Evolutionary conservation across 768 basidiomycete genomes (phyloP).

Genomic region (Nidularia pulvinata): DNA sequence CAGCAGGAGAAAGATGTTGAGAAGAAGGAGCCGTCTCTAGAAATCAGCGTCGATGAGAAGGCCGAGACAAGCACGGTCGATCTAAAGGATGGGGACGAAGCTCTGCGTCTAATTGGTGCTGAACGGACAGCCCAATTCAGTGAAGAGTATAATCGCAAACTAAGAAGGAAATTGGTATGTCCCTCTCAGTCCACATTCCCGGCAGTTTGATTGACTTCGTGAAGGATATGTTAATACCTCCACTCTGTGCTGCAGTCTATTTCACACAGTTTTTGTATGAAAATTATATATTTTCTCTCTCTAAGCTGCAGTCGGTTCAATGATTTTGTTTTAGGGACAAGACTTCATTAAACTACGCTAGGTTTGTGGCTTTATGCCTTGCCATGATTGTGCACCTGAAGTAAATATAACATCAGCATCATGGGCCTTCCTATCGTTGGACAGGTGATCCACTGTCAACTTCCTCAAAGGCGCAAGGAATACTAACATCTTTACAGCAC

Average conservation of each 20-base stretch:
- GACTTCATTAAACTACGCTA: conserved; percentile 71
- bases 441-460: conserved; percentile 31
- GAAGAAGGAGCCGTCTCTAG: conserved; percentile 9
- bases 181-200: not conserved
- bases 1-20: conserved; percentile 13
- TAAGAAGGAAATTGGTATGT: conserved; percentile 59
- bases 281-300: not conserved
- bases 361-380: conserved; percentile 24
- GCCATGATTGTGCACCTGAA: not conserved
- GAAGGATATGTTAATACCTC: conserved; percentile 52
- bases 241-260: conserved; percentile 63
- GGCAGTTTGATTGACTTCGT: not conserved
- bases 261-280: conserved; percentile 66
- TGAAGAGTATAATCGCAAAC: conserved; percentile 57
- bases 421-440: conserved; percentile 69
- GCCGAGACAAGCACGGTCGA: conserved; percentile 28
- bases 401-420: conserved; percentile 30
- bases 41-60: conserved; percentile 27
- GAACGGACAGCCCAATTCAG: conserved; percentile 51
- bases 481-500: conserved; percentile 28
- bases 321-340: conserved; percentile 47
- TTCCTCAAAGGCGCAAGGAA: not conserved
- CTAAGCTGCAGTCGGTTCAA: not conserved
- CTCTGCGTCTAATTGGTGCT: conserved; percentile 56
- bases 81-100: conserved; percentile 53